Evolutionary conservation across 2,329 filamentous ascomycete genomes (phyloP), one percentile per base, ranked within the genome.

Genomic region (Aspergillus nomiae): DNA sequence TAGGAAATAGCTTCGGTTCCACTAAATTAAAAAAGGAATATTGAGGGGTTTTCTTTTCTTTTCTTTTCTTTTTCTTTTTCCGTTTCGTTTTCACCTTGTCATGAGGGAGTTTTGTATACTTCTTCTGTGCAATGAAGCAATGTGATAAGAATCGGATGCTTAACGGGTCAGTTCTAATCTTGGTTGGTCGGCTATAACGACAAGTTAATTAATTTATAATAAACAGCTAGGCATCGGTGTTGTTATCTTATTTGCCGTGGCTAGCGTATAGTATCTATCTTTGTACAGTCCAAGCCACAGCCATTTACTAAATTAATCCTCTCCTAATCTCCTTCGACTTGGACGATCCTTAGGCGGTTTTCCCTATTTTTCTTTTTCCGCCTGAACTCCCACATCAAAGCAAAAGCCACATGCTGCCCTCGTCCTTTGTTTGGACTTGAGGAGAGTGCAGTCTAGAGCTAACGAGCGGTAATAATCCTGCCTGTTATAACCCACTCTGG

Each of bases 151-250:
- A 24, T 48, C 24, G 11, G 16, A 41, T 36, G 19, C 19, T 38
- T n/a, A 7, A 36, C 36, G 26, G 24, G 16, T 19, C 46, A 9
- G 14, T n/a, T 51, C 26, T 32, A 51, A 32, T 32, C 26, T 30
- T 16, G 50, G 16, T 32, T 54, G 32, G 36, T 32, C 19, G 14
- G 26, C 24, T 38, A 38, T 38, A 4, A 24, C 21, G 21, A 24
- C 51, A 55, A 8, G 51, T 38, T 26, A 38, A 55, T 55, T 55
- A 55, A 55, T 51, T 51, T 51, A 51, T 38, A 14, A 38, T 55
- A 38, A 55, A 38, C 51, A 55, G 32, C 51, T 30, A 55, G 32
- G 32, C 30, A 26, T 54, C 32, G 10, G 21, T 24, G 16, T 36
- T 50, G n/a, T 19, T 16, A 16, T 50, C 19, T 10, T 26, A 14